These are phyloP conservation scores for Stephanodiscus triporus DNA, from an alignment of 108 stramenopile species.

Conservation along the genomic window DNA sequence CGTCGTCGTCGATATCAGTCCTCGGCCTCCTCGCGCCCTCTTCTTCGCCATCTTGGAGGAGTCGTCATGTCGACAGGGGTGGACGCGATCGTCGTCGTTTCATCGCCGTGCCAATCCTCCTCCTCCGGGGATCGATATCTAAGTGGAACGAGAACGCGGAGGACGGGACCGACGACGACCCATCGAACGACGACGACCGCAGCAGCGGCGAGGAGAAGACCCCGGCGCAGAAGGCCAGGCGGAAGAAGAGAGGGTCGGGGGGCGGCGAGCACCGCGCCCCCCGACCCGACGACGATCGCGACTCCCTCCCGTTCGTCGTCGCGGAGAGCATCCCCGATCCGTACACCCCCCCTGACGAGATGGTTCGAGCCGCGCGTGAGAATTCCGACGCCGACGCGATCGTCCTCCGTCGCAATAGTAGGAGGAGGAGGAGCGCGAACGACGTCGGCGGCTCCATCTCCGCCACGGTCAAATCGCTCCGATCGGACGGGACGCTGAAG, in stretches of 20 bases:
- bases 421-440: constrained; percentile 20
- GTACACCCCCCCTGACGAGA: constrained; percentile 57
- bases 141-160: constrained; percentile 56
- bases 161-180: constrained; percentile 36
- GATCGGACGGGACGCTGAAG: constrained; percentile 29
- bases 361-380: constrained; percentile 50
- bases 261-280: constrained; percentile 31
- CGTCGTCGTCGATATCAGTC: too few species aligned
- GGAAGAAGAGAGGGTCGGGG: constrained; percentile 45
- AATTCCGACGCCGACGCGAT: constrained; percentile 42
- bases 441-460: constrained; percentile 48
- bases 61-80: too few species aligned
- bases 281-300: constrained; percentile 76
- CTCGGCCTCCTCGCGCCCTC: too few species aligned
- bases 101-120: too few species aligned
- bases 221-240: constrained; percentile 5
- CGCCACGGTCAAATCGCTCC: constrained; percentile 40
- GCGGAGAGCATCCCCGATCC: constrained; percentile 75
- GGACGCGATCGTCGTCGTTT: too few species aligned
- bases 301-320: constrained; percentile 73
- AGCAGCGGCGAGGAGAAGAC: too few species aligned
- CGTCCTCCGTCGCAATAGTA: constrained; percentile 3
- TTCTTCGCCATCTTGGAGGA: too few species aligned
- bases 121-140: constrained; percentile 30
- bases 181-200: constrained; percentile 45